A percentile compares a stretch with the other conserved stretches of the same genome.
Conservation (phyloP, 2,329 filamentous ascomycete species). For the Calonectria pseudoreteaudii region DNA sequence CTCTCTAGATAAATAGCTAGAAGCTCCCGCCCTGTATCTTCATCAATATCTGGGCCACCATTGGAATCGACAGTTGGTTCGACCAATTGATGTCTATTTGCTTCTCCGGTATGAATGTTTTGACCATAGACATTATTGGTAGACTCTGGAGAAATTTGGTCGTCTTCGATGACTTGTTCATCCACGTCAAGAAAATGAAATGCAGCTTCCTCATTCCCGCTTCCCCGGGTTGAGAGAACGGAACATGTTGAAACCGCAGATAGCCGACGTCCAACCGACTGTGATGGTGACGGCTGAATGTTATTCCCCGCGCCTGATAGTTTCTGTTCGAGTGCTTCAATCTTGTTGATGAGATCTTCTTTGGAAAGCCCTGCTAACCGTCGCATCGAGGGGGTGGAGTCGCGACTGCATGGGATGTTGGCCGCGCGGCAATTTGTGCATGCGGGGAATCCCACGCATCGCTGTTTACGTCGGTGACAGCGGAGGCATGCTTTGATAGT, state of each 20-base stretch:
- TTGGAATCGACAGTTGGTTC: no score
- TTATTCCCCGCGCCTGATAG: not conserved
- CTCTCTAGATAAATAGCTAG: conserved; percentile 4
- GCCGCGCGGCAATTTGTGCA: conserved; percentile 20
- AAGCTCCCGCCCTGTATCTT: not conserved
- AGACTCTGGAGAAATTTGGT: not conserved
- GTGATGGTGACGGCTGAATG: not conserved
- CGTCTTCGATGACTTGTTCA: not conserved
- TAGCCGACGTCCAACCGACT: not conserved
- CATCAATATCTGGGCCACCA: not conserved
- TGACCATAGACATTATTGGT: no score
- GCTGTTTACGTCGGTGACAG: conserved; percentile 22
- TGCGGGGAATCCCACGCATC: conserved; percentile 20
- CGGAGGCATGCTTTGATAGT: conserved; percentile 22
- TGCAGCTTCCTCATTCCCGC: not conserved
- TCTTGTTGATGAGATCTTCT: conserved; percentile 17
- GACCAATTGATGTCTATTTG: not conserved
- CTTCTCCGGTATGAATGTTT: no score
- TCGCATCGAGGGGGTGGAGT: conserved; percentile 17
- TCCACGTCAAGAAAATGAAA: not conserved
- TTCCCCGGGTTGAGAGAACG: not conserved
- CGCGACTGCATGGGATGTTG: conserved; percentile 10
- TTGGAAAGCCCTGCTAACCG: conserved; percentile 19
- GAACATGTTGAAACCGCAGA: not conserved
- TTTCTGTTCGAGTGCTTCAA: conserved; percentile 4